Evolutionary conservation across 208 protist genomes (phyloP).

Genomic region (Porcisia deanei): DNA sequence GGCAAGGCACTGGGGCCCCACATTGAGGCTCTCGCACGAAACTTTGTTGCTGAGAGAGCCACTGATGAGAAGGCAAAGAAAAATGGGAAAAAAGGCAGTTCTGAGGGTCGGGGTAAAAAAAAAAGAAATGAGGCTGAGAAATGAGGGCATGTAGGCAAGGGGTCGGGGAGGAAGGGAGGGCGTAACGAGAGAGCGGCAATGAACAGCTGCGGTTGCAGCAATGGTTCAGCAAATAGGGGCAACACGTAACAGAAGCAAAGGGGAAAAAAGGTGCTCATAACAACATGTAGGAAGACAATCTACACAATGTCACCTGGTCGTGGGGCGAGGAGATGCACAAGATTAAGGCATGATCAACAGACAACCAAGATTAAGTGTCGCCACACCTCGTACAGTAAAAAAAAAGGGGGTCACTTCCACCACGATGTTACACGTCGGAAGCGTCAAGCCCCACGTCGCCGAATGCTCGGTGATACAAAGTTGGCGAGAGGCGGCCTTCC

Average conservation of each 20-base stretch:
- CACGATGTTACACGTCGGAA: neutral
- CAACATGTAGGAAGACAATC: neutral
- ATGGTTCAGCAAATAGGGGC: neutral
- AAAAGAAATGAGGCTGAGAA: too few species aligned
- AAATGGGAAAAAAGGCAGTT: too few species aligned
- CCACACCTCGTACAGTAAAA: neutral
- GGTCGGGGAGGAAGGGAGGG: too few species aligned
- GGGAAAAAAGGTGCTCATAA: neutral
- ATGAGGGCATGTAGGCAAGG: too few species aligned
- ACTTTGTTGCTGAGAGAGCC: too few species aligned
- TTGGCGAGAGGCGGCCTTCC: neutral
- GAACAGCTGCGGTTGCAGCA: too few species aligned
- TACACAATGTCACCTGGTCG: neutral
- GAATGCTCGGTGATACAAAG: neutral
- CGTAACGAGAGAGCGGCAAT: neutral
- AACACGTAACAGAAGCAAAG: neutral
- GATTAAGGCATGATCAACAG: neutral
- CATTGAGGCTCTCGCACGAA: too few species aligned
- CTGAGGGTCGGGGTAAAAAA: too few species aligned
- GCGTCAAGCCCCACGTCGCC: neutral
- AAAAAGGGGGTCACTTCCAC: neutral
- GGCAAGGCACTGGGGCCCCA: too few species aligned
- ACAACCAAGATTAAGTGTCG: neutral
- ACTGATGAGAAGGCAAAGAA: too few species aligned
- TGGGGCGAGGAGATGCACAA: neutral